These are phyloP conservation scores for Aspergillus ibericus DNA, from an alignment of 2,329 filamentous ascomycete genomes.

Conservation along the genomic window DNA sequence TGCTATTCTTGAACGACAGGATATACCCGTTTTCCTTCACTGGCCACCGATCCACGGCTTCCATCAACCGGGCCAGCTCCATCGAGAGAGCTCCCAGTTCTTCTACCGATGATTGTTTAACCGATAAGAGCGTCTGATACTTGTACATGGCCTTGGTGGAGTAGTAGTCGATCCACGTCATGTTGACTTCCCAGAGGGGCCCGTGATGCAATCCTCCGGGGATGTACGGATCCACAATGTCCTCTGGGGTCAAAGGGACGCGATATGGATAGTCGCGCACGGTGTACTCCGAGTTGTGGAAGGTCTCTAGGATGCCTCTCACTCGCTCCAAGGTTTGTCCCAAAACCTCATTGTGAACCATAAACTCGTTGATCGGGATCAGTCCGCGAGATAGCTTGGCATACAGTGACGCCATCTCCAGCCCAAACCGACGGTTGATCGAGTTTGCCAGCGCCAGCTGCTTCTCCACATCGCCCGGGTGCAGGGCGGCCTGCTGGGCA, in stretches of 20 bases:
- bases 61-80: conserved; percentile 73
- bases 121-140: conserved; percentile 64
- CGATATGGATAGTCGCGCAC: conserved; percentile 64
- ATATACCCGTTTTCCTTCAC: conserved; percentile 68
- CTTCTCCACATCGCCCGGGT: conserved; percentile 64
- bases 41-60: conserved; percentile 73
- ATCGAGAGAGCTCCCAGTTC: conserved; percentile 65
- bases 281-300: conserved; percentile 62
- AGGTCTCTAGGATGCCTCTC: conserved; percentile 57
- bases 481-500: conserved; percentile 55
- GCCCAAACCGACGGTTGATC: conserved; percentile 68
- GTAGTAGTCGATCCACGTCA: conserved; percentile 73
- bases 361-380: conserved; percentile 66
- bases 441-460: conserved; percentile 68
- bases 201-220: conserved; percentile 69
- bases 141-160: conserved; percentile 78
- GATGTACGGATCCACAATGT: conserved; percentile 73
- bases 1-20: conserved; percentile 70
- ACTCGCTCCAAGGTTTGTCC: conserved; percentile 45
- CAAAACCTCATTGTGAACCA: conserved; percentile 59
- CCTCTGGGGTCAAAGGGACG: conserved; percentile 55
- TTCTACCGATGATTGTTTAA: conserved; percentile 51
- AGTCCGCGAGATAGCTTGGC: conserved; percentile 65
- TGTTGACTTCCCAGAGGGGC: conserved; percentile 72
- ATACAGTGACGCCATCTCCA: conserved; percentile 78